Conservation (phyloP, 2,329 filamentous ascomycete genomes). For the Malbranchea zuffiana region DNA sequence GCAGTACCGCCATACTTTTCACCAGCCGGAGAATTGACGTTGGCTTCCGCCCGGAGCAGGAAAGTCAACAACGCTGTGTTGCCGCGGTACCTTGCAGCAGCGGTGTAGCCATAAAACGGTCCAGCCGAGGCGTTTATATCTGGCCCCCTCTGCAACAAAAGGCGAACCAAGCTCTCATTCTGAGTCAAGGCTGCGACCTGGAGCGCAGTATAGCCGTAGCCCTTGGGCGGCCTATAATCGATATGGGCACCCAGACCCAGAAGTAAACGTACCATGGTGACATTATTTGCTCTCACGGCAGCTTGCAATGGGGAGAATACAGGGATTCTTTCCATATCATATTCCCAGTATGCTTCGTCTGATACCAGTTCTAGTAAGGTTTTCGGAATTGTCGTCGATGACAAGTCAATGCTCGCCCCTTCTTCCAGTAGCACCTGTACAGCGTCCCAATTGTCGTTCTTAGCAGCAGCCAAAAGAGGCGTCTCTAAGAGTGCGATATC, state of each 20-base stretch:
- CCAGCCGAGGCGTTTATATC: neutral
- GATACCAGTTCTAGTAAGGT: constrained; percentile 3
- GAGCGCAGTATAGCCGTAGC: constrained; percentile 17
- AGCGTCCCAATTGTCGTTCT: constrained; percentile 12
- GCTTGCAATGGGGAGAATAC: constrained; percentile 15
- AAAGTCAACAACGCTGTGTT: neutral
- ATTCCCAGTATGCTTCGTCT: too few species aligned
- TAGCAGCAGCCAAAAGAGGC: constrained; percentile 16
- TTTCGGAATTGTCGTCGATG: constrained; percentile 8
- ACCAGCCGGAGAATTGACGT: neutral
- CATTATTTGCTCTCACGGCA: constrained; percentile 11
- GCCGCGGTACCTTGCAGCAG: neutral
- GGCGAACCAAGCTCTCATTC: constrained; percentile 15
- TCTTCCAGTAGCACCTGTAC: constrained; percentile 17
- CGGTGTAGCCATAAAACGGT: neutral
- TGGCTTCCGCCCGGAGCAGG: neutral
- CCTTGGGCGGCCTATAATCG: constrained; percentile 12
- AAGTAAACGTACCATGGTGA: constrained; percentile 16
- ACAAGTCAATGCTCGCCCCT: constrained; percentile 17
- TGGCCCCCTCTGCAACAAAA: constrained; percentile 14
- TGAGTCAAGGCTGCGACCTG: constrained; percentile 17
- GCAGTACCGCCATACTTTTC: neutral
- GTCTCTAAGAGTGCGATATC: constrained; percentile 8
- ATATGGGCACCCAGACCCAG: constrained; percentile 13
- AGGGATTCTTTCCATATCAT: neutral